phyloP scores from a whole-genome alignment of 129 eudicot species.

The Flaveria robusta region DNA sequence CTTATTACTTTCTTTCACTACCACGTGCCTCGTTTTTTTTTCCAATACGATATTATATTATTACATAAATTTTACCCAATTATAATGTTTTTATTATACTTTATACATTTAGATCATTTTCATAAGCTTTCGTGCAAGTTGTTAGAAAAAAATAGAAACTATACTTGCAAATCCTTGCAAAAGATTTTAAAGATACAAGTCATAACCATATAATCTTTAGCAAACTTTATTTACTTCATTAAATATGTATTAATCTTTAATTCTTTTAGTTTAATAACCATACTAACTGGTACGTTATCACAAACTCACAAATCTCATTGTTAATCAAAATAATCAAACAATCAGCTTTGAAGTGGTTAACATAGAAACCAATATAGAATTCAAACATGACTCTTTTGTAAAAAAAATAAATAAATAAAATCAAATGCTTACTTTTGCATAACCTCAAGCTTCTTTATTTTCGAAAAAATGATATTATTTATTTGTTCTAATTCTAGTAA shows the following conservation, averaged over 20 bases:
- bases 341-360: no score
- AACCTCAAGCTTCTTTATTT: no score
- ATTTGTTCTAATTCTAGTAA: no score
- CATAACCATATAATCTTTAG: neutral
- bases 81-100: neutral
- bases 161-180: constrained; percentile 15
- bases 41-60: neutral
- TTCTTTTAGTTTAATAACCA: no score
- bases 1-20: neutral
- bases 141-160: neutral
- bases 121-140: neutral
- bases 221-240: neutral
- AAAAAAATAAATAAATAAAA: no score
- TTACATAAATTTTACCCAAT: neutral
- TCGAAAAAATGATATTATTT: no score
- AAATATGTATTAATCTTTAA: neutral
- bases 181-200: neutral
- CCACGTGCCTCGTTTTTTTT: neutral
- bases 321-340: no score
- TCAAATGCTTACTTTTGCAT: no score
- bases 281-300: no score
- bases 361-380: no score
- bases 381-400: no score
- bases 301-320: no score
- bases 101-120: neutral